A percentile compares a stretch with the other conserved stretches of the same genome.
Conservation (phyloP, 2,329 filamentous ascomycete species). For the Amesomyces nigricolor region DNA sequence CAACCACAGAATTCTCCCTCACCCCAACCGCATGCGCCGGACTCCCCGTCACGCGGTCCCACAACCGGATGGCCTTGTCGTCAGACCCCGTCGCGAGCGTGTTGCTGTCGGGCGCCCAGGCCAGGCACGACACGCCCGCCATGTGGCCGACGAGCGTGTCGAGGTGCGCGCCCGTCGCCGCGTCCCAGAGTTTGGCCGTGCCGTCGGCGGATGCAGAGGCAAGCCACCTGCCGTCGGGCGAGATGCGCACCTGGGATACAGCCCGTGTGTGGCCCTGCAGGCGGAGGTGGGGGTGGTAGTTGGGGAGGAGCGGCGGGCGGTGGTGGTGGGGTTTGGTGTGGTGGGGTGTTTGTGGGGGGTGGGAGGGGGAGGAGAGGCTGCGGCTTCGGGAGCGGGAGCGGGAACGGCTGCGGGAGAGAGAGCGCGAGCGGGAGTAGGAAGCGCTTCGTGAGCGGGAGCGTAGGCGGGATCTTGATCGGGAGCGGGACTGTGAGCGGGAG, state of each 20-base stretch:
- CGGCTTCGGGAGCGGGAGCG: not conserved
- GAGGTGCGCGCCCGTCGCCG: conserved; percentile 68
- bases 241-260: conserved; percentile 82
- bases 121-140: conserved; percentile 83
- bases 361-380: conserved; percentile 11
- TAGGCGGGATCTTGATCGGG: too few species aligned
- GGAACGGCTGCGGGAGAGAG: not conserved
- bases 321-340: conserved; percentile 26
- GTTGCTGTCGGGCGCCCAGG: conserved; percentile 88
- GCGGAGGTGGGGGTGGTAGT: conserved; percentile 65
- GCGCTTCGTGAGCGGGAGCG: not conserved
- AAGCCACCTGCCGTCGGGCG: conserved; percentile 83
- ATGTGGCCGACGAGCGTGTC: conserved; percentile 91
- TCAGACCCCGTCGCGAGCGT: conserved; percentile 88
- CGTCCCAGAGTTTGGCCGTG: conserved; percentile 88
- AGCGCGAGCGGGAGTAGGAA: too few species aligned
- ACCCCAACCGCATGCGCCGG: conserved; percentile 30
- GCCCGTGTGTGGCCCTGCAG: conserved; percentile 73
- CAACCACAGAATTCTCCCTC: conserved; percentile 4
- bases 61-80: conserved; percentile 91
- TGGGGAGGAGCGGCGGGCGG: conserved; percentile 50
- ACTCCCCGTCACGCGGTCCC: conserved; percentile 65
- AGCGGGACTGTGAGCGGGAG: conserved; percentile 21
- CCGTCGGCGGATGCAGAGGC: conserved; percentile 86
- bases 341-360: conserved; percentile 21